A percentile compares a stretch with the other conserved stretches of the same genome.
Conservation (phyloP, 129 eudicot genomes). For the Chrysanthemum lavandulifolium region DNA sequence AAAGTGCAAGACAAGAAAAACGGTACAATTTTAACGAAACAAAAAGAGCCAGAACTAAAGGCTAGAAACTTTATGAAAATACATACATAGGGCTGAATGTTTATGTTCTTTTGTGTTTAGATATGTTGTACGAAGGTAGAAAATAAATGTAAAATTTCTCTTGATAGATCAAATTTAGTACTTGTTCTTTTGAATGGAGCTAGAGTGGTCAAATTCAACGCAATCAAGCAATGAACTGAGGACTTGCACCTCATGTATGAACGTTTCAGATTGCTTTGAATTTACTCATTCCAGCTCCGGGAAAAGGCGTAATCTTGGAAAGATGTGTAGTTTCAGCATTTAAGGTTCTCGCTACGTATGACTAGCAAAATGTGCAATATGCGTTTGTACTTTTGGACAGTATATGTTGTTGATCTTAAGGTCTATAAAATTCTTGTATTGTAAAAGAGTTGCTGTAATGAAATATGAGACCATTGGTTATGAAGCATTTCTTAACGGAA, state of each 20-base stretch:
- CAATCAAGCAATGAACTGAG: conserved; percentile 5
- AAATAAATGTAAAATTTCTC: conserved; percentile 19
- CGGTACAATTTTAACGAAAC: conserved; percentile 17
- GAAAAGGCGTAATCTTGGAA: conserved; percentile 6
- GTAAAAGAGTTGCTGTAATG: no score
- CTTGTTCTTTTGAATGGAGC: conserved; percentile 12
- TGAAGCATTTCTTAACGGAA: no score
- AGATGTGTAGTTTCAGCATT: conserved; percentile 1
- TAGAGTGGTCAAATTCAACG: conserved; percentile 20
- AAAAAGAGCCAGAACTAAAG: conserved; percentile 15
- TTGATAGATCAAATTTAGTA: conserved; percentile 6
- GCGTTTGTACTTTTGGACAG: conserved; percentile 1
- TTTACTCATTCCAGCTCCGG: conserved; percentile 17
- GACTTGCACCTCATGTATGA: conserved; percentile 5
- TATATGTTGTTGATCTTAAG: neutral
- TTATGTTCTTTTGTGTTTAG: conserved; percentile 2
- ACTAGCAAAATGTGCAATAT: neutral
- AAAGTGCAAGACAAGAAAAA: conserved; percentile 32
- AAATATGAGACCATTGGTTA: no score
- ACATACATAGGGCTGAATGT: conserved; percentile 22
- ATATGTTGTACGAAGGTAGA: conserved; percentile 30
- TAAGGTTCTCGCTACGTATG: neutral
- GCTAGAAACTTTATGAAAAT: conserved; percentile 29
- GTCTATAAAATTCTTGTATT: no score
- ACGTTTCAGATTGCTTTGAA: conserved; percentile 18